These are phyloP conservation scores for Penstemon davidsonii DNA, from an alignment of 257 asterid species.

Conservation along the genomic window DNA sequence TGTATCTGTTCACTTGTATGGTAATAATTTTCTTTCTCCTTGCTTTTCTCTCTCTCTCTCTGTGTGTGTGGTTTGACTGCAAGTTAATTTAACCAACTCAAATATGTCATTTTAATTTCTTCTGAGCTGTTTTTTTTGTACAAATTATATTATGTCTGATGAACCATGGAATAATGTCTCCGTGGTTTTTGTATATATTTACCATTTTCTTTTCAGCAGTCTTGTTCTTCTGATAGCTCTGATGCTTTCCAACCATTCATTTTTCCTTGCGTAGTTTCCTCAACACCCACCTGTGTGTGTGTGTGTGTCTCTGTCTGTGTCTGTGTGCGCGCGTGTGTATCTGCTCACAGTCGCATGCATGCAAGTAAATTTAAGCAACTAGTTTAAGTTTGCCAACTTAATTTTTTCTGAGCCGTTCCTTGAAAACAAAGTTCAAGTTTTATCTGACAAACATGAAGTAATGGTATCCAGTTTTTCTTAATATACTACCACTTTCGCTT, in stretches of 20 bases:
- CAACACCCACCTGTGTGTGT: not conserved
- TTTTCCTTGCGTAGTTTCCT: too few species aligned
- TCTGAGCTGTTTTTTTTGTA: too few species aligned
- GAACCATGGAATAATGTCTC: too few species aligned
- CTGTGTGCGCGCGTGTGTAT: not conserved
- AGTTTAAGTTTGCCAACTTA: constrained; percentile 7
- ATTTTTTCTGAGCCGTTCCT: constrained; percentile 1
- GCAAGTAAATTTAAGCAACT: constrained; percentile 13
- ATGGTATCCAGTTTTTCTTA: not conserved
- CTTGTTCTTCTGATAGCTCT: too few species aligned
- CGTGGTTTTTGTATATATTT: too few species aligned
- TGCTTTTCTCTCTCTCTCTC: constrained; percentile 18
- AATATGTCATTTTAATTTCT: too few species aligned
- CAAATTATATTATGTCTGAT: too few species aligned
- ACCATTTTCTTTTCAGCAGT: too few species aligned
- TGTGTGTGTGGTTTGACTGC: not conserved
- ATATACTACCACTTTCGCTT: constrained; percentile 12
- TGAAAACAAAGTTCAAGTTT: constrained; percentile 11
- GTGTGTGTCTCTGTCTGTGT: not conserved
- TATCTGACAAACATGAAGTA: constrained; percentile 14
- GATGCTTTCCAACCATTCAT: too few species aligned
- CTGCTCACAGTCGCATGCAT: not conserved
- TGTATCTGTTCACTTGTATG: constrained; percentile 83
- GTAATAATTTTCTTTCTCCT: constrained; percentile 42
- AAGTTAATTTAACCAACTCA: too few species aligned